phyloP scores from a whole-genome alignment of 2,329 filamentous ascomycete genomes.

The Raffaelea arxii region DNA sequence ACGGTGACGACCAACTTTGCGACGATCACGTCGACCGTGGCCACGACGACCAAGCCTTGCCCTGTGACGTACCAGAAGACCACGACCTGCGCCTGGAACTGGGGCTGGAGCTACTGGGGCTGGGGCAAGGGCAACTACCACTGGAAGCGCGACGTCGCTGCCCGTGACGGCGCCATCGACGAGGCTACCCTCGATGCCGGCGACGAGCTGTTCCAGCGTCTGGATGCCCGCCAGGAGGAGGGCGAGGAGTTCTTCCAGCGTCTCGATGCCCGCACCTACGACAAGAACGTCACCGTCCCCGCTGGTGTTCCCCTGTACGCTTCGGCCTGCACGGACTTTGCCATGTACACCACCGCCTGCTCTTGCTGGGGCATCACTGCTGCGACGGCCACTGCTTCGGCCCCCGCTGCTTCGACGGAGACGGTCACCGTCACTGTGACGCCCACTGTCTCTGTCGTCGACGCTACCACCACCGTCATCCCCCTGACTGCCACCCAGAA shows the following conservation, averaged over 20 bases:
- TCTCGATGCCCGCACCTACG: background rate
- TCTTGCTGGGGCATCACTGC: conserved; percentile 17
- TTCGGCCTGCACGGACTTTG: conserved; percentile 12
- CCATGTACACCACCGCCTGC: conserved; percentile 18
- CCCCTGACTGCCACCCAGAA: background rate
- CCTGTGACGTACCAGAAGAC: background rate
- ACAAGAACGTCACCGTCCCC: background rate
- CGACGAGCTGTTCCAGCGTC: background rate
- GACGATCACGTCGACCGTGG: background rate
- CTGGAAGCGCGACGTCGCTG: background rate
- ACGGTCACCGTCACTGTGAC: conserved; percentile 6
- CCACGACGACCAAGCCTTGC: background rate
- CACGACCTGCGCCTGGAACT: background rate
- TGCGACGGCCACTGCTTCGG: conserved; percentile 5
- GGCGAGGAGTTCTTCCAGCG: background rate
- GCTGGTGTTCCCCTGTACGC: conserved; percentile 15
- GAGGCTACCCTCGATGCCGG: background rate
- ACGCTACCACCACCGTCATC: background rate
- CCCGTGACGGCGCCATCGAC: too few species aligned
- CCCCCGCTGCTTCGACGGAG: background rate
- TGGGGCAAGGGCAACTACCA: background rate
- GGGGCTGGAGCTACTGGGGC: too few species aligned
- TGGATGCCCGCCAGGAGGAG: background rate
- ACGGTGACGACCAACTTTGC: background rate
- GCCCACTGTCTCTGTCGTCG: background rate